Percentiles rank a stretch among this genome's conserved stretches.
These are phyloP conservation scores for Yamadazyma trypodendri DNA, from an alignment of 1,139 yeast species.

Conservation along the genomic window DNA sequence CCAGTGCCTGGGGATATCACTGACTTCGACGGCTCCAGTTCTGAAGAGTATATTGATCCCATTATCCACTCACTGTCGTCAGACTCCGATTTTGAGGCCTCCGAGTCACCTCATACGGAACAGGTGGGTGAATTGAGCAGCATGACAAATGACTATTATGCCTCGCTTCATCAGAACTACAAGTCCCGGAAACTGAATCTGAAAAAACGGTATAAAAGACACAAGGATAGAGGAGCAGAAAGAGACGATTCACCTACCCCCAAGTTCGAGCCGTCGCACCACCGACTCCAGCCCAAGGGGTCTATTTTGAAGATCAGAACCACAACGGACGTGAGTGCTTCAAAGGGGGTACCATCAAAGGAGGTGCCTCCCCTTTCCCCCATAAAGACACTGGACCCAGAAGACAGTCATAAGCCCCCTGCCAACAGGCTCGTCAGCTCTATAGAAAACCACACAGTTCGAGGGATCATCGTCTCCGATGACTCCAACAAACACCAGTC, in stretches of 20 bases:
- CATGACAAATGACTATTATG: constrained; percentile 16
- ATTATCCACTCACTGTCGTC: constrained; percentile 24
- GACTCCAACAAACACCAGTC: constrained; percentile 6
- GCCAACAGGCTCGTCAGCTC: constrained; percentile 2
- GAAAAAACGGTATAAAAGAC: constrained; percentile 5
- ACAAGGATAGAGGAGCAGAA: constrained; percentile 1
- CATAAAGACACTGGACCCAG: too few relatives aligned
- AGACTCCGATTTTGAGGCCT: constrained; percentile 16
- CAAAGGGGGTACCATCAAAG: too few relatives aligned
- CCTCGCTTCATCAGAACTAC: constrained; percentile 11
- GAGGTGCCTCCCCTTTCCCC: too few relatives aligned
- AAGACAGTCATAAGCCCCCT: too few relatives aligned
- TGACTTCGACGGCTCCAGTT: too few relatives aligned
- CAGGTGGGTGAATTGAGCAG: constrained; percentile 5
- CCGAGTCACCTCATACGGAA: neutral
- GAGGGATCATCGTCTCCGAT: constrained; percentile 12
- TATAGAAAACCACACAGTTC: constrained; percentile 5
- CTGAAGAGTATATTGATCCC: constrained; percentile 18
- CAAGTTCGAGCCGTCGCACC: constrained; percentile 46
- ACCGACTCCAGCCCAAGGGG: constrained; percentile 40
- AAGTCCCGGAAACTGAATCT: constrained; percentile 16
- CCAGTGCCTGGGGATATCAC: too few relatives aligned
- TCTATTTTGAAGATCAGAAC: constrained; percentile 32
- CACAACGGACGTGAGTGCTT: neutral
- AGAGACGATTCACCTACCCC: constrained; percentile 37